phyloP scores from a whole-genome alignment of 2,329 filamentous ascomycete genomes.

The Neonectria ditissima region DNA sequence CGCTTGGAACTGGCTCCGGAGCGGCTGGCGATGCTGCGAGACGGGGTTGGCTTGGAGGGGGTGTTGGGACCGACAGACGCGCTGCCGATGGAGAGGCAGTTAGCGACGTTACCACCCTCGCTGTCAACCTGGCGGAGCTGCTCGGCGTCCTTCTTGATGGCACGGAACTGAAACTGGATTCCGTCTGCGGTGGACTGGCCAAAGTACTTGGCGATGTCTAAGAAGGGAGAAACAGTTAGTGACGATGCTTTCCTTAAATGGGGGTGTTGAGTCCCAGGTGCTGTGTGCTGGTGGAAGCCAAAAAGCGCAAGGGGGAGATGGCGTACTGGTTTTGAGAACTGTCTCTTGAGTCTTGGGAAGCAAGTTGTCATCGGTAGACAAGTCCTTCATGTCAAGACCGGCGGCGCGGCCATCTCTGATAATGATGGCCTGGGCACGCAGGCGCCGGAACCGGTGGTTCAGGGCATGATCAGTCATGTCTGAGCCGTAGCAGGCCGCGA shows the following conservation, averaged over 20 bases:
- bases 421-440: slow-evolving; percentile 57
- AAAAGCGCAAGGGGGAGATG: slow-evolving; percentile 13
- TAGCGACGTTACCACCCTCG: slow-evolving; percentile 59
- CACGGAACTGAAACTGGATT: slow-evolving; percentile 71
- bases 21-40: slow-evolving; percentile 39
- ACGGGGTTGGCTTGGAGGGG: slow-evolving; percentile 44
- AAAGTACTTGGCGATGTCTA: slow-evolving; percentile 71
- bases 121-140: slow-evolving; percentile 59
- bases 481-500: slow-evolving; percentile 61
- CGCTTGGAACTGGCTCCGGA: slow-evolving; percentile 47
- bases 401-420: slow-evolving; percentile 51
- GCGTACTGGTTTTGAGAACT: slow-evolving; percentile 57
- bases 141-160: slow-evolving; percentile 65
- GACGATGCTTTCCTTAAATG: neutral
- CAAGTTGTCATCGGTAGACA: slow-evolving; percentile 50
- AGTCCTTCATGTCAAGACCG: slow-evolving; percentile 57
- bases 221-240: slow-evolving; percentile 4
- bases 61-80: slow-evolving; percentile 45
- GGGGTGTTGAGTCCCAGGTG: neutral
- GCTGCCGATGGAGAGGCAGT: slow-evolving; percentile 48
- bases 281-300: slow-evolving; percentile 7
- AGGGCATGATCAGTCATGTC: slow-evolving; percentile 61
- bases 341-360: slow-evolving; percentile 54
- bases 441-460: slow-evolving; percentile 64
- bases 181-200: slow-evolving; percentile 69